phyloP scores from a whole-genome alignment of 805 yeast genomes.

The Cyberlindnera amylophila region DNA sequence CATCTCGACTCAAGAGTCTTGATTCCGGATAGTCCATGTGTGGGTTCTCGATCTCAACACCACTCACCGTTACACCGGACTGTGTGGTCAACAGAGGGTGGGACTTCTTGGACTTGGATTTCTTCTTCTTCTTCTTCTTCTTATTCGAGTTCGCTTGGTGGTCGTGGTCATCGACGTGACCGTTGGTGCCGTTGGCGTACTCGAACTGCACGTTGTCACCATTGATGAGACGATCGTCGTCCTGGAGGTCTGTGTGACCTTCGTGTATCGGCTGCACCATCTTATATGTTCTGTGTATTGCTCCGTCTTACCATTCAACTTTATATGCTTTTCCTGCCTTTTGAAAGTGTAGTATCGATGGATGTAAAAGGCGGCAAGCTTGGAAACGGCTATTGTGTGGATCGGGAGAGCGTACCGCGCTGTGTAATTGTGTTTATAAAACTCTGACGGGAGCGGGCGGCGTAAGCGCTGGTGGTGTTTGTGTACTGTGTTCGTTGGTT shows the following conservation, averaged over 20 bases:
- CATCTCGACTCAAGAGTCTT: conserved; percentile 63
- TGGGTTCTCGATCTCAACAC: conserved; percentile 44
- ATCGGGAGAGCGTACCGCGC: no score
- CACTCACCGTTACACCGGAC: conserved; percentile 12
- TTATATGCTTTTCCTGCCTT: no score
- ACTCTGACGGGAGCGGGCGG: no score
- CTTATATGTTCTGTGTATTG: no score
- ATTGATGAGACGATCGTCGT: conserved; percentile 18
- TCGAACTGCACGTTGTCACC: conserved; percentile 33
- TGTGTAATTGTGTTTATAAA: no score
- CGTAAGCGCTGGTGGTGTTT: no score
- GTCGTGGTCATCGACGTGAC: conserved; percentile 5
- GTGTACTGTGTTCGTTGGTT: no score
- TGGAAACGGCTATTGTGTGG: no score
- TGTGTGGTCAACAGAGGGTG: neutral
- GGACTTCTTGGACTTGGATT: conserved; percentile 22
- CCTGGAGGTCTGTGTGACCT: neutral
- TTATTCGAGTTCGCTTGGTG: conserved; percentile 2
- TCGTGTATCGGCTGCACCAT: no score
- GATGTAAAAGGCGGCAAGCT: no score
- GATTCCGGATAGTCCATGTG: conserved; percentile 68
- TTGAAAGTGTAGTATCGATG: no score
- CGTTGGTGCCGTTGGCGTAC: conserved; percentile 14
- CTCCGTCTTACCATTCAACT: neutral
- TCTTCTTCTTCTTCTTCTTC: conserved; percentile 34